These are phyloP conservation scores for Rhodotorula sp. DNA, from an alignment of 1,284 basidiomycete genomes.

Conservation along the genomic window DNA sequence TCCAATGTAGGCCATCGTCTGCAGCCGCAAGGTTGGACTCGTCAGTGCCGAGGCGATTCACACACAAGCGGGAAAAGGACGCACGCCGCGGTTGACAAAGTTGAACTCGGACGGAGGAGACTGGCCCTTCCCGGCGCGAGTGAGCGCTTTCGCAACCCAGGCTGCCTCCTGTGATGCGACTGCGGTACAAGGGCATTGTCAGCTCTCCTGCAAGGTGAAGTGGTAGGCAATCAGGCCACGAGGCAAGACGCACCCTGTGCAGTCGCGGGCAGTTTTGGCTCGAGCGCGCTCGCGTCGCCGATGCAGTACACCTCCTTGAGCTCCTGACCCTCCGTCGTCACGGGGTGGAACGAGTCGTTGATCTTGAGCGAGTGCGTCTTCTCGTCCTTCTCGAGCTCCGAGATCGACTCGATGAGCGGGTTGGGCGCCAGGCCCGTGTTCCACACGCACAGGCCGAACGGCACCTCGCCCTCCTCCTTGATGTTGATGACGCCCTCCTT, in stretches of 20 bases:
- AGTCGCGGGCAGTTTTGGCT: constrained; percentile 49
- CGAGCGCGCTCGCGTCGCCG: constrained; percentile 71
- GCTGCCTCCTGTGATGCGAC: constrained; percentile 49
- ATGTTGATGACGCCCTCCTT: constrained; percentile 34
- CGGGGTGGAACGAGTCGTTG: constrained; percentile 62
- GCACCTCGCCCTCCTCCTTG: constrained; percentile 55
- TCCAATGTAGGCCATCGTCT: constrained; percentile 72
- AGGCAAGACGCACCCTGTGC: constrained; percentile 44
- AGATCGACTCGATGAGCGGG: constrained; percentile 67
- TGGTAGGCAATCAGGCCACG: no score
- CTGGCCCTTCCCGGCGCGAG: constrained; percentile 18
- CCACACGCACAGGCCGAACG: constrained; percentile 82
- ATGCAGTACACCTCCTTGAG: constrained; percentile 52
- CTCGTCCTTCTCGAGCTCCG: constrained; percentile 63
- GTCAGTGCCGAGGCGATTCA: background rate
- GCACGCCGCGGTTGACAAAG: constrained; percentile 63
- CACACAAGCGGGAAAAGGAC: background rate
- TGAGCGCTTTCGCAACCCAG: constrained; percentile 45
- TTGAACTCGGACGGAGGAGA: constrained; percentile 9
- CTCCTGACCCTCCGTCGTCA: constrained; percentile 38
- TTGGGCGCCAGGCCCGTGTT: constrained; percentile 67
- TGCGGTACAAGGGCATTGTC: background rate
- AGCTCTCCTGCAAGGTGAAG: no score
- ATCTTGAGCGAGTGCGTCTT: constrained; percentile 63
- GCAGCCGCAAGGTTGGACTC: fast-evolving